Base-by-base conservation (phyloP, 495 filamentous ascomycete genomes). In the Hypoxylon subgilvum region DNA sequence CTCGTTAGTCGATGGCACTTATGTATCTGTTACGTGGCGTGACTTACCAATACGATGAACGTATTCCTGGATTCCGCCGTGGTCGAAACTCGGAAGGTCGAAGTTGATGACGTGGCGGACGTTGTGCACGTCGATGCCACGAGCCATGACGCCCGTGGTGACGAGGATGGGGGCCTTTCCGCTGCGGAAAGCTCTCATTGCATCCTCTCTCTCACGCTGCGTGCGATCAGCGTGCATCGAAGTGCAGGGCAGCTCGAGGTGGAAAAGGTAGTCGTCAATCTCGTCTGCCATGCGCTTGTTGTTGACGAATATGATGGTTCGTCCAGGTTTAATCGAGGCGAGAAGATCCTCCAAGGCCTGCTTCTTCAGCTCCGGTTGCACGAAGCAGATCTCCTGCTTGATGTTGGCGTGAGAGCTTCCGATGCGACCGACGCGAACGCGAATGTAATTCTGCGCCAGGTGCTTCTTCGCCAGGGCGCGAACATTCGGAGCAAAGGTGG, bases 231-330 rank as follows among this genome's bases (percentile, higher is more conserved):
- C 69, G 64, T 97, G 94, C 57, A 98, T 94, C 0, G 90, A 94
- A 0, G 90, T 93, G 17, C 80, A 86, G 0, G 94, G 94, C 1
- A 97, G 70, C 0, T 84, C 84, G 41, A 76, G 74, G 66, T 96
- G 91, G 76, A 81, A 97, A 1, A 98, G 72, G 52, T 81, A 95
- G 62, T 97, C 94, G 61, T 97, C 94, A 3, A 98, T 64, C 35
- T 86, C 78, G 58, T 97, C 94, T 1, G 86, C 89, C 17, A 79
- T 78, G 5, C 78, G 72, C 74, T 90, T 92, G 57, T 68, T 83
- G 70, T 96, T 96, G 72, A 91, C 90, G 67, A 98, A 98, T 50
- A 97, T 84, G 45, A 98, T 81, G 2, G 91, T 96, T n/a, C 95
- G 85, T 0, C 79, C 81, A 16, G 90, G 89, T 0, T 81, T 74